Base-by-base conservation (phyloP, 2,329 filamentous ascomycete species). In the Fusarium torreyae region DNA sequence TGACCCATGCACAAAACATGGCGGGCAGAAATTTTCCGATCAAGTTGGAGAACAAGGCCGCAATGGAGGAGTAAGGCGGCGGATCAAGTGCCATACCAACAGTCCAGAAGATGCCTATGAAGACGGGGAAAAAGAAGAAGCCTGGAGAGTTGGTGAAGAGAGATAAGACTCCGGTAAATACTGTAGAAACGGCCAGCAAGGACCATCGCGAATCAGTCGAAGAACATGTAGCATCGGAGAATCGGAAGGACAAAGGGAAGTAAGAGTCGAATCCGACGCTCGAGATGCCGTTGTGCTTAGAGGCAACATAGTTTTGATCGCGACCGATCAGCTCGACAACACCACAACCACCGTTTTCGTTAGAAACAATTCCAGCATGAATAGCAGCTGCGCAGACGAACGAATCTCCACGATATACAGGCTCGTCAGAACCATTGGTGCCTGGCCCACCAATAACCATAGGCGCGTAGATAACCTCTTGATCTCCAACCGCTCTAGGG, bases 21-120 rank as follows among this genome's bases (percentile, higher is more conserved):
- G 94, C 94, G 0, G 96, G 96, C 13, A 99, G 83, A 71, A 97
- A 93, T 61, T 93, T 92, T 63, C 93, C 94, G 26, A 97, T 78
- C 5, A 96, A 86, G 51, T 91, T 88, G 46, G 93, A 95, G 66
- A 98, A 85, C 5, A 98, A 85, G 10, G 86, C 88, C 18, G 92
- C 85, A 56, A 94, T 88, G 39, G 90, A 85, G 2, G 84, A 83
- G 63, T 91, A 85, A 24, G 86, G 86, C 0, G 96, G 95, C 3
- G 94, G 92, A 76, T 99, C 95, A 2, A 94, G 94, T 11, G 94
- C 95, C 72, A 98, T 87, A 8, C 93, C 94, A 17, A 97, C 92
- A 68, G 97, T 94, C 82, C 92, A 93, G 81, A 97, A 98, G 38
- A 97, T 84, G 73, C 91, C 92, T 53, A 90, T 85, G 73, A 98